Conservation (phyloP, 2,329 filamentous ascomycete species). For the Furcasterigmium sp. region DNA sequence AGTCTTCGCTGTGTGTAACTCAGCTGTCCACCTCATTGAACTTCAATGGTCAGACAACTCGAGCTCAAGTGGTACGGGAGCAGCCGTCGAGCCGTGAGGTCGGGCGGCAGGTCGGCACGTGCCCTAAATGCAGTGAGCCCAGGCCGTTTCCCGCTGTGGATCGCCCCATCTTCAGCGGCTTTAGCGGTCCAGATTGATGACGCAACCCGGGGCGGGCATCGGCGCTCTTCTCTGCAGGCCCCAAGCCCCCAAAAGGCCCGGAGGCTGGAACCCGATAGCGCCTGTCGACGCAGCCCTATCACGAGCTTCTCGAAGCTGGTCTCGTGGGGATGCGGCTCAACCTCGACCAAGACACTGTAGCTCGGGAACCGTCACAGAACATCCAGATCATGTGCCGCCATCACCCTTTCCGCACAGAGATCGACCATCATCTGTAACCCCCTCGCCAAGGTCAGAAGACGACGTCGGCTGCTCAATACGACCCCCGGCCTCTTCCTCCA, state of each 20-base stretch:
- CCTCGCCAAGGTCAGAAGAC: slow-evolving; percentile 2
- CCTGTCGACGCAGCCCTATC: not conserved
- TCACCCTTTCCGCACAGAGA: not conserved
- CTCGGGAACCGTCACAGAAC: not conserved
- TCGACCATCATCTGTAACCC: slow-evolving; percentile 2
- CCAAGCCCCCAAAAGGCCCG: too few relatives aligned
- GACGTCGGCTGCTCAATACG: not conserved
- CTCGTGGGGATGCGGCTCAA: not conserved
- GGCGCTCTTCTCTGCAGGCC: not conserved
- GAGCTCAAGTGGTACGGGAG: too few relatives aligned
- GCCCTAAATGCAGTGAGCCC: too few relatives aligned
- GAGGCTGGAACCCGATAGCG: too few relatives aligned
- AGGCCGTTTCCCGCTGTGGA: too few relatives aligned
- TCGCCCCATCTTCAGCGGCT: too few relatives aligned
- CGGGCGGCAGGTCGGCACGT: too few relatives aligned
- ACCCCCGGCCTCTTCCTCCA: too few relatives aligned
- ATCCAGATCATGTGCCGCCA: not conserved
- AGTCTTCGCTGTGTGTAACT: too few relatives aligned
- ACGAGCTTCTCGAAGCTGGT: slow-evolving; percentile 1
- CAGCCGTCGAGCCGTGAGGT: not conserved
- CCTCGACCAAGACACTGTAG: not conserved
- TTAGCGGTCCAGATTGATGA: too few relatives aligned
- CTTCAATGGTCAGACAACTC: too few relatives aligned
- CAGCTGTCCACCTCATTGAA: too few relatives aligned
- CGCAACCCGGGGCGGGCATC: not conserved